Conservation (phyloP, 2,329 filamentous ascomycete genomes). For the Canariomyces notabilis region DNA sequence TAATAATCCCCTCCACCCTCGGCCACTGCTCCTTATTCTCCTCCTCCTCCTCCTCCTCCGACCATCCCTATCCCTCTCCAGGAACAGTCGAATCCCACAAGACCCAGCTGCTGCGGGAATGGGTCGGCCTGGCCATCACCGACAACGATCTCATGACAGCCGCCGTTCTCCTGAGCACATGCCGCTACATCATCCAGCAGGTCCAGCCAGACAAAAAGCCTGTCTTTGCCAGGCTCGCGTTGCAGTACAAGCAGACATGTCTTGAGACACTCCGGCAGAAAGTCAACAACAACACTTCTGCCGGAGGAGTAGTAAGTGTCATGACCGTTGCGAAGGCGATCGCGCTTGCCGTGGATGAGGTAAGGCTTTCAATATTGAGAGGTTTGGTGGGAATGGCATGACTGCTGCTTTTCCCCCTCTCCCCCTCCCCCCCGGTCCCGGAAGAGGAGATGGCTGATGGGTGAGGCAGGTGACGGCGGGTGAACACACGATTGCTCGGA, state of each 20-base stretch:
- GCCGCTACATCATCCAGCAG: constrained; percentile 1
- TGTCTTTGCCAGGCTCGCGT: background rate
- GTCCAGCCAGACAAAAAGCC: constrained; percentile 2
- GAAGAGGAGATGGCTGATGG: background rate
- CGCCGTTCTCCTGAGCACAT: constrained; percentile 6
- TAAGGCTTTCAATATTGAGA: too few relatives aligned
- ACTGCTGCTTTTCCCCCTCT: too few relatives aligned
- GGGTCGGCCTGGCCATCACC: constrained; percentile 6
- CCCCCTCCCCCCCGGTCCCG: too few relatives aligned
- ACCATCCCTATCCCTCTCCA: too few relatives aligned
- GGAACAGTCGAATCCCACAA: constrained; percentile 3
- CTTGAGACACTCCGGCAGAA: constrained; percentile 1
- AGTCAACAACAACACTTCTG: background rate
- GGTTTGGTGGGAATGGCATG: background rate
- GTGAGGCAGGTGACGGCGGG: background rate
- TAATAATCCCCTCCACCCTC: background rate
- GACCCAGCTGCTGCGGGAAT: constrained; percentile 6
- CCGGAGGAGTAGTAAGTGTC: constrained; percentile 1
- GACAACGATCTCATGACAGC: constrained; percentile 3
- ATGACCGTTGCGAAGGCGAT: constrained; percentile 3
- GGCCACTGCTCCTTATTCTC: constrained; percentile 6
- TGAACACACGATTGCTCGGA: constrained; percentile 1
- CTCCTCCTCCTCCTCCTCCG: too few relatives aligned
- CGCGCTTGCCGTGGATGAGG: constrained; percentile 4
- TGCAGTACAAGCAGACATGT: constrained; percentile 3